Base-by-base conservation (phyloP, 2,329 filamentous ascomycete species). In the Colletotrichum lentis region DNA sequence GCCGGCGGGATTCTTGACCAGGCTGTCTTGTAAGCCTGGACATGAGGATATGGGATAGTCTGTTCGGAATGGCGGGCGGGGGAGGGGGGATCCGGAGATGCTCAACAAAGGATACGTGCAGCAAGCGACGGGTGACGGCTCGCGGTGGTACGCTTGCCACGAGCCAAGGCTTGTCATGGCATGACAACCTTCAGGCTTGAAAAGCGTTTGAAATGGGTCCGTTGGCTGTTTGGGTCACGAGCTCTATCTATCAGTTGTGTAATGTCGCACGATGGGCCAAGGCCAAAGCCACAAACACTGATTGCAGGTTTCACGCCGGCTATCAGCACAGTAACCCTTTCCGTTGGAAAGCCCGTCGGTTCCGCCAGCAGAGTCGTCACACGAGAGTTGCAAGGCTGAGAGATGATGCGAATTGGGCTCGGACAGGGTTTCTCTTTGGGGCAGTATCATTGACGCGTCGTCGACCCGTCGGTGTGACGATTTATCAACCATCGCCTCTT, bases 61-160 rank as follows among this genome's bases (percentile, higher is more conserved):
- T 39, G 12, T 2, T 5, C 5, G n/a, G 35, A 22, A 54, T 11
- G 35, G 35, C 12, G 31, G 24, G 24, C n/a, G 24, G 24, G 24
- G 4, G 12, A 11, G n/a, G 11, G 5, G 4, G 6, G 16, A 14
- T n/a, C 35, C 10, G 6, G 14, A 24, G 10, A 14, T 16, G 31
- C 52, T 54, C 52, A 39, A 37, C 52, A 54, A 39, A 54, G n/a
- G 52, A 54, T 39, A 37, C 16, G 11, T 39, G n/a, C 52, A 54
- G 52, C 52, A 54, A 54, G n/a, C 52, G 39, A 54, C 7, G n/a
- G 31, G 22, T 22, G 31, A 54, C 31, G n/a, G 52, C n/a, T 12
- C n/a, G 39, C 52, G 18, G n/a, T n/a, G 16, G 12, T 11, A 3
- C 37, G n/a, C 7, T 54, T 39, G n/a, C 35, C 35, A 22, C 20